Percentiles rank a stretch among this genome's conserved stretches.
phyloP scores from a whole-genome alignment of 2,329 filamentous ascomycete genomes.

The Ophiostoma perfectum region DNA sequence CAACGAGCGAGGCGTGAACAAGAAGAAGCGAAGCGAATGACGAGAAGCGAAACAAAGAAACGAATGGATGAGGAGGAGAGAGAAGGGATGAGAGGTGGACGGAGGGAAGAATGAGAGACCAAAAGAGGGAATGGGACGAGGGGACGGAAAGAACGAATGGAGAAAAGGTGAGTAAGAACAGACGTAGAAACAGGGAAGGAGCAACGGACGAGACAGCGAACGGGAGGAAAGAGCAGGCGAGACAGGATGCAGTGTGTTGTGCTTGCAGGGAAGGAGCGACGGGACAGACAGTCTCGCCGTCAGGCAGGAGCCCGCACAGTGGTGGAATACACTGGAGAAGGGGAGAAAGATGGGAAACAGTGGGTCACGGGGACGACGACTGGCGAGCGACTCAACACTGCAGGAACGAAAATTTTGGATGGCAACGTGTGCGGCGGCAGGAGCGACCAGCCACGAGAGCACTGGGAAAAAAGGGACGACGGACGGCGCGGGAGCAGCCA shows the following conservation, averaged over 20 bases:
- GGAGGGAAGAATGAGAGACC: not conserved
- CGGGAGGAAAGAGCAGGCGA: constrained; percentile 5
- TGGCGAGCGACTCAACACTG: not conserved
- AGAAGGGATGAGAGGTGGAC: not conserved
- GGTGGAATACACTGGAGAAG: constrained; percentile 9
- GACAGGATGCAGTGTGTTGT: constrained; percentile 8
- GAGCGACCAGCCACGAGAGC: not conserved
- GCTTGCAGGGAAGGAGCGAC: not conserved
- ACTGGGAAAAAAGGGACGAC: not conserved
- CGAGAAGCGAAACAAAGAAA: not conserved
- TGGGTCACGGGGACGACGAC: constrained; percentile 1
- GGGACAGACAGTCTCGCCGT: not conserved
- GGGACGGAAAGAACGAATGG: constrained; percentile 15
- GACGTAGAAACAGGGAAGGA: constrained; percentile 4
- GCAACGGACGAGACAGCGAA: constrained; percentile 9
- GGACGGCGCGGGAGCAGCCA: constrained; percentile 1
- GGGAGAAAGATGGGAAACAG: not conserved
- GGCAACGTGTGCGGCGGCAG: constrained; percentile 2
- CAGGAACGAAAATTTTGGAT: constrained; percentile 6
- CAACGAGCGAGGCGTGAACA: not conserved
- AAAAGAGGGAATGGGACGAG: constrained; percentile 3
- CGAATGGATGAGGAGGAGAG: not conserved
- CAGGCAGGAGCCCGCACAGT: not conserved
- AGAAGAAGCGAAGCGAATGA: constrained; percentile 2
- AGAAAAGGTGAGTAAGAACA: not conserved